Base-by-base conservation (phyloP, 148 eudicot genomes). In the Dysphania ambrosioides region DNA sequence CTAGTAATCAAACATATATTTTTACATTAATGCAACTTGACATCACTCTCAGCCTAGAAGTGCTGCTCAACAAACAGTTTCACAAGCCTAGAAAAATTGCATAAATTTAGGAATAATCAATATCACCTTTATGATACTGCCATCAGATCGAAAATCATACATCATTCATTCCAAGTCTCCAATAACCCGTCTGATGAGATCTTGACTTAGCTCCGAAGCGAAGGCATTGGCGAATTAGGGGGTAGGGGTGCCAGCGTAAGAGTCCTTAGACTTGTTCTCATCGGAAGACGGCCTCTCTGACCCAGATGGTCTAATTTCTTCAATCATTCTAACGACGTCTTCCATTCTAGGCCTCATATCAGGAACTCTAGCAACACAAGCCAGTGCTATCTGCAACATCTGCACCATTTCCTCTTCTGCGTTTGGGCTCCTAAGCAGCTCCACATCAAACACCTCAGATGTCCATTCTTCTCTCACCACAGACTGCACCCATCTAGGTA, bases 391-490 rank as follows among this genome's bases (percentile, higher is more conserved):
- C 76, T 93, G 98, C 35, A 93, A 84, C 94, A 89, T 87, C 71
- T 93, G 97, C 58, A 93, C 98, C 94, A 93, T 84, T 88, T 89
- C 97, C 69, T 93, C 98, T 71, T 93, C 98, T 0, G 81, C 77
- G 58, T 84, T 81, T 6, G 80, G 90, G 61, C 71, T 65, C 82
- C 82, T 84, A 75, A 81, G 41, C 47, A 93, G 85, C 83, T 93
- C 97, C 0, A 83, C 82, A 57, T 93, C 98, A 38, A 93, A 93
- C 21, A 93, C 98, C 73, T 93, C 98, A 0, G 98, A 90, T 1
- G 97, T 93, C 98, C 98, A 93, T 74, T 93, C 98, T 77, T 93
- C 98, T 62, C 98, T 66, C 2, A 93, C 98, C 18, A 93, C 97
- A 0, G 98, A 93, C 63, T 87, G 85, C 11, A 93, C 98, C 98